A percentile compares a stretch with the other conserved stretches of the same genome.
Conservation (phyloP, 768 basidiomycete species). For the Hygrocybe coccinea region DNA sequence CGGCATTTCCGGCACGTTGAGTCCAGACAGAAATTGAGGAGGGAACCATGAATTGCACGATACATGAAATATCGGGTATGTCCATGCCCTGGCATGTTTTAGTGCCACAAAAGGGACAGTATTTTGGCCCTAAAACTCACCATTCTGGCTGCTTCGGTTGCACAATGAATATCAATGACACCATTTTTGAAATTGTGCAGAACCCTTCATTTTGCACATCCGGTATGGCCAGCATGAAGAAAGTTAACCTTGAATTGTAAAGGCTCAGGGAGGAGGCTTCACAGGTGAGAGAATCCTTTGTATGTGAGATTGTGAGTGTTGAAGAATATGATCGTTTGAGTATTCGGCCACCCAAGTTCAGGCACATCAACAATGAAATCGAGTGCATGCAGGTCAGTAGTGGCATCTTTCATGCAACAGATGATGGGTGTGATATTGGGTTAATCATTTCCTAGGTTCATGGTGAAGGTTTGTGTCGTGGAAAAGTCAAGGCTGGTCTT, state of each 20-base stretch:
- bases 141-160: conserved; percentile 16
- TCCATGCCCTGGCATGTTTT: conserved; percentile 8
- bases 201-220: conserved; percentile 5
- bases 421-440: conserved; percentile 18
- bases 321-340: conserved; percentile 20
- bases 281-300: conserved; percentile 9
- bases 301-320: conserved; percentile 16
- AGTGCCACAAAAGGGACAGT: background rate
- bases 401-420: conserved; percentile 13
- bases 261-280: conserved; percentile 6
- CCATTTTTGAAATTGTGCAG: conserved; percentile 4
- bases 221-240: conserved; percentile 21
- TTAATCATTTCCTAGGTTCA: conserved; percentile 32
- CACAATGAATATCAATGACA: conserved; percentile 7
- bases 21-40: conserved; percentile 1
- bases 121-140: conserved; percentile 2
- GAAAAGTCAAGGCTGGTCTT: background rate
- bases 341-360: conserved; percentile 4
- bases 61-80: conserved; percentile 4
- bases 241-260: conserved; percentile 17
- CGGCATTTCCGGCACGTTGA: conserved; percentile 7
- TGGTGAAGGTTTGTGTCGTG: conserved; percentile 27
- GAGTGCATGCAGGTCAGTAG: conserved; percentile 10
- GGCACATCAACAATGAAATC: conserved; percentile 16
- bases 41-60: conserved; percentile 5